These are phyloP conservation scores for Xylaria intraflava DNA, from an alignment of 495 filamentous ascomycete species.

Conservation along the genomic window DNA sequence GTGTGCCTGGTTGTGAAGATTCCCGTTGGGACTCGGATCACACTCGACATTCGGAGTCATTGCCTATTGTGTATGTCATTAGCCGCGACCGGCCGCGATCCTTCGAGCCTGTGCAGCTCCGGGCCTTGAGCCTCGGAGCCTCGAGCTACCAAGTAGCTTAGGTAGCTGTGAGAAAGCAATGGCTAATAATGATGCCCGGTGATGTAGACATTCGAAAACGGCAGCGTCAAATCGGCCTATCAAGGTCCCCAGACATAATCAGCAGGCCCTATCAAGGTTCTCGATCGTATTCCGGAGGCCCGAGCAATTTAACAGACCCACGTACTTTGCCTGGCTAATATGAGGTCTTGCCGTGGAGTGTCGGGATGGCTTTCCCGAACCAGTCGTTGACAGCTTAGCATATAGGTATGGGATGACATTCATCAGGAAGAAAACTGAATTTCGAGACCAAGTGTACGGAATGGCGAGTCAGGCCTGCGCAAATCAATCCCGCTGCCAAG, in stretches of 20 bases:
- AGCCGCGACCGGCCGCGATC: background rate
- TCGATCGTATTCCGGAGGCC: background rate
- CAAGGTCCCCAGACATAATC: background rate
- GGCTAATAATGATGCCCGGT: background rate
- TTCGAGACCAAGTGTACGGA: constrained; percentile 76
- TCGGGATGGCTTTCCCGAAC: background rate
- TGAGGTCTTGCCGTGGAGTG: background rate
- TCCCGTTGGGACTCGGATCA: background rate
- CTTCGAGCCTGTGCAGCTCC: background rate
- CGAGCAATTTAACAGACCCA: background rate
- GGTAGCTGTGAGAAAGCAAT: background rate
- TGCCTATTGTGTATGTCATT: background rate
- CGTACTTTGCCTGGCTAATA: background rate
- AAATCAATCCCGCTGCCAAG: constrained; percentile 75
- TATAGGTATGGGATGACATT: background rate
- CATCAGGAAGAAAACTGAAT: constrained; percentile 87
- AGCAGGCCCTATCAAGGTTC: background rate
- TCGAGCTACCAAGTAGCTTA: background rate
- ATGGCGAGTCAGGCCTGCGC: constrained; percentile 59
- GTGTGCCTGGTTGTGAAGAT: background rate
- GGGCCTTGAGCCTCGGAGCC: background rate
- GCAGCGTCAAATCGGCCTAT: background rate
- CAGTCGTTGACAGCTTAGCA: too few species aligned
- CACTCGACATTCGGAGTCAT: background rate
- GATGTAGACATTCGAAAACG: background rate